These are phyloP conservation scores for Candida sithepensis DNA, from an alignment of 805 yeast genomes.

Conservation along the genomic window DNA sequence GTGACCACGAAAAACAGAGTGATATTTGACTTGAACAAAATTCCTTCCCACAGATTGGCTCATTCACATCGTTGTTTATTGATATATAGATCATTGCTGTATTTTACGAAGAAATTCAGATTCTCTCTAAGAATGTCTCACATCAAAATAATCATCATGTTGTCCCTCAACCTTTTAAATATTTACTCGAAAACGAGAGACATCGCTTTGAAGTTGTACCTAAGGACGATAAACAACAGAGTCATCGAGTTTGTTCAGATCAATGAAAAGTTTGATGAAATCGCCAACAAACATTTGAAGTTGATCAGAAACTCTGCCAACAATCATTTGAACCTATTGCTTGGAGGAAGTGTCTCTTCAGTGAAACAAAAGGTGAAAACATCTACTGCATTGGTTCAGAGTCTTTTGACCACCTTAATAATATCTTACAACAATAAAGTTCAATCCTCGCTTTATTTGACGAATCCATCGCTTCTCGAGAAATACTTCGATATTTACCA, in stretches of 20 bases:
- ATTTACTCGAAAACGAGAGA: slow-evolving; percentile 16
- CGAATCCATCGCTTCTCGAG: slow-evolving; percentile 16
- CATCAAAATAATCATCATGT: slow-evolving; percentile 9
- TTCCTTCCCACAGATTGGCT: slow-evolving; percentile 18
- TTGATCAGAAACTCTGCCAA: slow-evolving; percentile 7
- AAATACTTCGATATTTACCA: slow-evolving; percentile 24
- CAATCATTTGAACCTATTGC: slow-evolving; percentile 8
- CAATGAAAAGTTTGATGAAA: slow-evolving; percentile 15
- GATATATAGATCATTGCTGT: slow-evolving; percentile 15
- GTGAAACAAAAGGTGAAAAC: slow-evolving; percentile 9
- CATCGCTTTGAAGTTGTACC: slow-evolving; percentile 17
- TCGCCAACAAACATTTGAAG: slow-evolving; percentile 9
- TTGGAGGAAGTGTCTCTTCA: slow-evolving; percentile 3
- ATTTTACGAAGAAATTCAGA: slow-evolving; percentile 11
- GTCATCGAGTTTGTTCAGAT: slow-evolving; percentile 9
- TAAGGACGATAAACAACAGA: slow-evolving; percentile 16
- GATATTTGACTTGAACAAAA: slow-evolving; percentile 8
- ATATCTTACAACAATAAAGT: slow-evolving; percentile 16
- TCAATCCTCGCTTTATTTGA: slow-evolving; percentile 12
- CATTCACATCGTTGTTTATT: slow-evolving; percentile 19
- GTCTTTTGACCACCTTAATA: slow-evolving; percentile 17
- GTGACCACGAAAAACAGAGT: slow-evolving; percentile 1
- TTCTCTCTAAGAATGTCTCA: not conserved
- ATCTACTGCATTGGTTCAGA: slow-evolving; percentile 13
- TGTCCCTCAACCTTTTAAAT: slow-evolving; percentile 14